Conservation (phyloP, 2,329 filamentous ascomycete genomes). For the Hirsutella minnesotensis region DNA sequence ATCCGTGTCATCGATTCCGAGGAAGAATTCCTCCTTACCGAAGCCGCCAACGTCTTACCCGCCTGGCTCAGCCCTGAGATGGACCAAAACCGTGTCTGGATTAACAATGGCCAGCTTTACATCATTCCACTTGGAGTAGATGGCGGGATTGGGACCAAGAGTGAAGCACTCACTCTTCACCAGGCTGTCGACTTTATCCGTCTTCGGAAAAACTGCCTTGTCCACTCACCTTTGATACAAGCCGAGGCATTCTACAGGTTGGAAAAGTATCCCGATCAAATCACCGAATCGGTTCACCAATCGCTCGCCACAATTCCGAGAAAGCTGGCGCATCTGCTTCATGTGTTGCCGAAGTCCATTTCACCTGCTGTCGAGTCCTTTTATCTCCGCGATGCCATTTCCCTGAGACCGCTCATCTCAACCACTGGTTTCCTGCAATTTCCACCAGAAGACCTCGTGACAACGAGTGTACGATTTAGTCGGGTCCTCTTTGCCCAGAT, state of each 20-base stretch:
- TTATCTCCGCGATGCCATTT: conserved; percentile 75
- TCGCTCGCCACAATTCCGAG: conserved; percentile 65
- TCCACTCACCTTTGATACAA: conserved; percentile 66
- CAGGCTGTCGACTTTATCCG: conserved; percentile 54
- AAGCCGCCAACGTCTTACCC: conserved; percentile 79
- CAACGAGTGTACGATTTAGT: conserved; percentile 70
- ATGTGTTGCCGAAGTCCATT: conserved; percentile 62
- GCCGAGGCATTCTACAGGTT: conserved; percentile 85
- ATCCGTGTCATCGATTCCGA: conserved; percentile 75
- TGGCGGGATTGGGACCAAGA: conserved; percentile 3
- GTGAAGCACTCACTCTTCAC: conserved; percentile 42
- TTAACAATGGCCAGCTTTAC: conserved; percentile 62
- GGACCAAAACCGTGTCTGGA: conserved; percentile 81
- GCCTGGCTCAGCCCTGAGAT: conserved; percentile 88
- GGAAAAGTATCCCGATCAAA: conserved; percentile 69
- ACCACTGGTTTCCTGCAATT: conserved; percentile 48
- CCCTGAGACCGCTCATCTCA: conserved; percentile 55
- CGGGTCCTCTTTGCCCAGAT: conserved; percentile 85
- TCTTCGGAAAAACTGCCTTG: conserved; percentile 41
- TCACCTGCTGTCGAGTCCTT: conserved; percentile 82
- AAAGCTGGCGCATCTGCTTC: conserved; percentile 68
- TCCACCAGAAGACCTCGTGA: conserved; percentile 67
- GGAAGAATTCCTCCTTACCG: conserved; percentile 89
- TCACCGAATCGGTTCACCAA: conserved; percentile 64
- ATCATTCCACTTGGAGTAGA: conserved; percentile 51